These are phyloP conservation scores for Magnolia changhungtana DNA, from an alignment of 164 flowering plant genomes.

Conservation along the genomic window DNA sequence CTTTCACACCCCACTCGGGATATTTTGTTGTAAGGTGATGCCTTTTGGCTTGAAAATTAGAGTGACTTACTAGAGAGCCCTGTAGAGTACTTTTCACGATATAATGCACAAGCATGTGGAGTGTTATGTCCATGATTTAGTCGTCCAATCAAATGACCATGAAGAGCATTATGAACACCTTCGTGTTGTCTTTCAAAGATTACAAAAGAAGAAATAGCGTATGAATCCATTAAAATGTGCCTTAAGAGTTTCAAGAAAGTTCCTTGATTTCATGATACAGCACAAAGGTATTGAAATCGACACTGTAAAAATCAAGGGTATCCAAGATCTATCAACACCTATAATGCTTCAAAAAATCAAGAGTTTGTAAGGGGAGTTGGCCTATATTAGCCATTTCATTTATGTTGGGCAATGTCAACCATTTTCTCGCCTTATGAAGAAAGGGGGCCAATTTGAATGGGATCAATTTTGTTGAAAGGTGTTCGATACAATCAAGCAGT, in stretches of 20 bases:
- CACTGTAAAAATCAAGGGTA: neutral
- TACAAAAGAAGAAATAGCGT: neutral
- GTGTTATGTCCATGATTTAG: neutral
- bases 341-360: neutral
- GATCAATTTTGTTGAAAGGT: neutral
- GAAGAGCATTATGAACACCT: neutral
- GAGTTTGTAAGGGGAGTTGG: neutral
- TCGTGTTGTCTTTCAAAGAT: neutral
- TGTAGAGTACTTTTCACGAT: neutral
- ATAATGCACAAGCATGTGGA: neutral
- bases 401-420: neutral
- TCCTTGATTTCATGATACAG: neutral
- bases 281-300: neutral
- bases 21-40: neutral
- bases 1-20: no score
- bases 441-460: neutral
- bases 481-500: neutral
- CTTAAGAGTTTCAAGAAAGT: neutral
- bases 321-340: neutral
- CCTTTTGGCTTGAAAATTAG: neutral
- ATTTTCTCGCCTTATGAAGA: neutral
- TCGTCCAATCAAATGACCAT: neutral
- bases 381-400: neutral
- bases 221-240: constrained; percentile 1
- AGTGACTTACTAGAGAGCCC: neutral